Evolutionary conservation across 2,329 filamentous ascomycete species (phyloP).

Genomic region (Aspergillus fischeri): DNA sequence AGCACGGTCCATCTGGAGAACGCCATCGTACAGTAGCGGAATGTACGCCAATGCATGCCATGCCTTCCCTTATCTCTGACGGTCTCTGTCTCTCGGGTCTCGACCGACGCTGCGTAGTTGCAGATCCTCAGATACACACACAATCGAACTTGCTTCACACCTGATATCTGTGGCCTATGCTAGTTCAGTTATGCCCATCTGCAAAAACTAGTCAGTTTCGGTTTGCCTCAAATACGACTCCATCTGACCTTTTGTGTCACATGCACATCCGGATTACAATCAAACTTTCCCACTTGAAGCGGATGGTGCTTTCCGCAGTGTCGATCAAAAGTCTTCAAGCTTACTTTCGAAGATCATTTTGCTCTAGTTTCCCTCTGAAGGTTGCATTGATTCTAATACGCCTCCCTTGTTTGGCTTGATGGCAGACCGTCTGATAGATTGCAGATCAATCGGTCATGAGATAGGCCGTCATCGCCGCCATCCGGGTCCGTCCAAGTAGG

Average conservation of each 20-base stretch:
- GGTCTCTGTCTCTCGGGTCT: neutral
- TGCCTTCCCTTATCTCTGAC: neutral
- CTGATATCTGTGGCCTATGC: neutral
- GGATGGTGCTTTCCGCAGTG: neutral
- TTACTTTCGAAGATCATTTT: neutral
- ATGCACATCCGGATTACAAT: neutral
- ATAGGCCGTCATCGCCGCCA: neutral
- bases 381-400: conserved; percentile 1
- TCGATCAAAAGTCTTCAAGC: neutral
- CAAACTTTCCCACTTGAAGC: neutral
- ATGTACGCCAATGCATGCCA: neutral
- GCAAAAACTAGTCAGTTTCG: neutral
- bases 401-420: neutral
- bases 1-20: neutral
- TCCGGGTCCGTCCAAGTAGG: neutral
- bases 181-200: neutral
- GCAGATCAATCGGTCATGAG: conserved; percentile 7
- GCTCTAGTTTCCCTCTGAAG: neutral
- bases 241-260: neutral
- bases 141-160: neutral
- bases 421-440: neutral
- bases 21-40: neutral
- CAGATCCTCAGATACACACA: neutral
- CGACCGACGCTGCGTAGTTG: neutral
- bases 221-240: neutral